Base-by-base conservation (phyloP, 805 yeast species). In the Metschnikowia rubicola region DNA sequence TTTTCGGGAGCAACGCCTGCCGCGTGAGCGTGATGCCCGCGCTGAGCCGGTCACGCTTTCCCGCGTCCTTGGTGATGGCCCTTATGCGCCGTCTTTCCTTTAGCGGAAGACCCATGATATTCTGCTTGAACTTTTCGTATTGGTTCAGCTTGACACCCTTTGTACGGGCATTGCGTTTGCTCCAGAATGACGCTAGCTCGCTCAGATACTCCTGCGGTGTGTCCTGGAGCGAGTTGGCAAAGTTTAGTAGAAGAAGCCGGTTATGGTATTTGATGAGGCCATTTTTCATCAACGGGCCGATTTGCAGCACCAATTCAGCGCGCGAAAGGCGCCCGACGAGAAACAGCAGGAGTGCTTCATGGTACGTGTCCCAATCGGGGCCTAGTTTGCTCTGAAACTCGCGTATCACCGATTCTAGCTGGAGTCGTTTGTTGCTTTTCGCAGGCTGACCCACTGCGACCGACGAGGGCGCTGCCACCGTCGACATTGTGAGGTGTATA, bases 41-140 rank as follows among this genome's bases (percentile, higher is more conserved):
- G 52, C 75, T 79, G n/a, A 84, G 75, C 74, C 83, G 82, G 5
- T 86, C 86, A 50, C 80, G 77, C 65, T 88, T 88, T 11, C 95
- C 92, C 3, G 90, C 76, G 37, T 91, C 97, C 60, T 84, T 79
- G 3, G 92, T 83, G 37, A 92, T 89, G 46, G 80, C 80, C 62
- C 90, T 88, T 49, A 92, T 81, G 61, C 98, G 74, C 53, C 88
- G 78, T 51, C 98, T 72, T 62, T 94, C 99, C 53, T 86, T 75
- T 2, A 86, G 79, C 0, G 97, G 88, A 54, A 92, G 72, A 2
- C 92, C 84, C 82, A 94, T 79, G 36, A 92, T 86, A 64, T 89
- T 92, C 60, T 82, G 86, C 60, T 91, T 89, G 61, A 94, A 75
- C 53, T 81, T 79, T 58, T 88, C 96, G 62, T 87, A 81, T 65